phyloP scores from a whole-genome alignment of 116 monocot species.

The Zostera marina region DNA sequence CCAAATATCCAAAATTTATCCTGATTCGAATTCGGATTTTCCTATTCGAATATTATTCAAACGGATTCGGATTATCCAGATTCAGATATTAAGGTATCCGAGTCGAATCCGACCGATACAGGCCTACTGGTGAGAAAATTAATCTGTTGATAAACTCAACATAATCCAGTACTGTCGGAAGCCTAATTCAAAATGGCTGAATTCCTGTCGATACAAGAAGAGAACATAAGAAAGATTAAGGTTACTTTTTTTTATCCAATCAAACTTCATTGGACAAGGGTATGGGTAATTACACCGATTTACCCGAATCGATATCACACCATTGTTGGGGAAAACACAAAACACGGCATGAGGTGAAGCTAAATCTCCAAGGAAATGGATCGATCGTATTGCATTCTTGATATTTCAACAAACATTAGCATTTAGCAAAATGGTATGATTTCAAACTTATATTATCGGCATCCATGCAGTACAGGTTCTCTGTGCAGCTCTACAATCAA shows the following conservation, averaged over 20 bases:
- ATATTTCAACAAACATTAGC: constrained; percentile 23
- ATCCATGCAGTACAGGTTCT: constrained; percentile 38
- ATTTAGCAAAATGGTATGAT: constrained; percentile 42
- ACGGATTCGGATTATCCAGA: too few relatives aligned
- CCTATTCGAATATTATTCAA: too few relatives aligned
- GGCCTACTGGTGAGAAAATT: too few relatives aligned
- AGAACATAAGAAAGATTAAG: constrained; percentile 52
- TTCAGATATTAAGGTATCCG: too few relatives aligned
- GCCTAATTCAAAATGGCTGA: constrained; percentile 36
- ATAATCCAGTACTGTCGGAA: constrained; percentile 52
- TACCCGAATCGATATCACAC: too few relatives aligned
- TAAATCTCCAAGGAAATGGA: constrained; percentile 55
- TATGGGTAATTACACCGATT: too few relatives aligned
- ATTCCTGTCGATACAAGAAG: constrained; percentile 39
- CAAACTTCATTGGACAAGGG: constrained; percentile 62
- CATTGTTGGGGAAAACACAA: constrained; percentile 45
- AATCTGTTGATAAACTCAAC: constrained; percentile 51
- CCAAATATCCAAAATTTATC: too few relatives aligned
- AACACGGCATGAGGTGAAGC: constrained; percentile 28
- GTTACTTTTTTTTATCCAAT: constrained; percentile 79
- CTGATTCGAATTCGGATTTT: too few relatives aligned
- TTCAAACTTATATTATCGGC: constrained; percentile 84
- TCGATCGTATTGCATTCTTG: constrained; percentile 55
- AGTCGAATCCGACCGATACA: too few relatives aligned
- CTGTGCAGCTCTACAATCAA: constrained; percentile 52